phyloP scores from a whole-genome alignment of 257 asterid genomes.

The Nicotiana otophora region DNA sequence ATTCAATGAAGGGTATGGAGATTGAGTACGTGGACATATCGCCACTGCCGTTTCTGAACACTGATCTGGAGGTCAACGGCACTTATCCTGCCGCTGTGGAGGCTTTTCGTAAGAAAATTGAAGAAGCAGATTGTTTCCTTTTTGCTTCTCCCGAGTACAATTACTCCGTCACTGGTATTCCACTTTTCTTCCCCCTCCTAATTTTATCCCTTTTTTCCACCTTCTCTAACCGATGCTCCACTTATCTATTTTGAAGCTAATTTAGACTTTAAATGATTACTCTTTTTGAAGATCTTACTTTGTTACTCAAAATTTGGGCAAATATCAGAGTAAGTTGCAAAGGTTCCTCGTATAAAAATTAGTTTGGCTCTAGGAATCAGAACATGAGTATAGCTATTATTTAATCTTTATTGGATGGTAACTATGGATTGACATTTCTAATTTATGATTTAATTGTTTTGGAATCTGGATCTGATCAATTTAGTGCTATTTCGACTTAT shows the following conservation, averaged over 20 bases:
- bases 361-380: background rate
- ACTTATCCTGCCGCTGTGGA: conserved; percentile 73
- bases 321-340: background rate
- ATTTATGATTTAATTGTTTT: background rate
- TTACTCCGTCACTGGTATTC: conserved; percentile 71
- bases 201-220: background rate
- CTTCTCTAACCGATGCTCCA: background rate
- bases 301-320: background rate
- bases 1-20: conserved; percentile 55
- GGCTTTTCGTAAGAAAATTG: conserved; percentile 77
- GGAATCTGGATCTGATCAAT: background rate
- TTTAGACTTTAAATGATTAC: background rate
- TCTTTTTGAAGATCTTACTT: background rate
- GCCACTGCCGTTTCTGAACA: conserved; percentile 67
- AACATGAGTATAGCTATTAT: background rate
- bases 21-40: conserved; percentile 78
- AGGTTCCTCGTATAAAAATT: background rate
- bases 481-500: background rate
- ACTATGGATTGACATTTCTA: background rate
- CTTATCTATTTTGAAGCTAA: background rate
- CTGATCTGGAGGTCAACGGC: conserved; percentile 83
- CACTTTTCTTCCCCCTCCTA: background rate
- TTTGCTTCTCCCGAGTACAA: conserved; percentile 95
- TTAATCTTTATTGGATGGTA: background rate
- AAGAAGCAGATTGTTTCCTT: conserved; percentile 63